These are phyloP conservation scores for Thielaviopsis euricoi DNA, from an alignment of 2,329 filamentous ascomycete species.

Conservation along the genomic window DNA sequence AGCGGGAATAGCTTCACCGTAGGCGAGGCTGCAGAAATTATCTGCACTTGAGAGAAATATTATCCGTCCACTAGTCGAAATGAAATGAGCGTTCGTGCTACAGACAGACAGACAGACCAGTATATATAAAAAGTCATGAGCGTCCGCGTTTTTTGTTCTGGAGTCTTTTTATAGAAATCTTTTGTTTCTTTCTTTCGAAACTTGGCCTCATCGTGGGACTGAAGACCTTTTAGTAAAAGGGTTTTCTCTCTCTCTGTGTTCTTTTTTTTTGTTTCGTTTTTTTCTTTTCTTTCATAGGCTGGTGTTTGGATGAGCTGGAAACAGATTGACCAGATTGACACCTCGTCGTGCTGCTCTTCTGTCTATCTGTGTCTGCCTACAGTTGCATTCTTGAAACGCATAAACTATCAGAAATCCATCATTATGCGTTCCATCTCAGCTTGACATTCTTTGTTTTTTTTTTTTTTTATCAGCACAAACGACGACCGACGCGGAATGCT, in stretches of 20 bases:
- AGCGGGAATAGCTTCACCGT: neutral
- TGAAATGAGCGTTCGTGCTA: neutral
- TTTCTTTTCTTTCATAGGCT: conserved; percentile 2
- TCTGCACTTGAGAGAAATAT: neutral
- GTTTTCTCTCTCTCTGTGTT: neutral
- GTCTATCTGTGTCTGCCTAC: neutral
- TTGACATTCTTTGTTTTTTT: neutral
- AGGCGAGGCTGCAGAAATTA: neutral
- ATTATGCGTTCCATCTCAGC: neutral
- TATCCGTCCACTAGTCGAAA: neutral
- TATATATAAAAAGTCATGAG: neutral
- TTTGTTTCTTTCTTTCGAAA: neutral
- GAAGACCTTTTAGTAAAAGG: neutral
- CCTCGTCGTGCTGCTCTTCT: too few species aligned
- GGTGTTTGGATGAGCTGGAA: too few species aligned
- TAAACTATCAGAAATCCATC: neutral
- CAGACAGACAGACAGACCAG: neutral
- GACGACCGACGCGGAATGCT: neutral
- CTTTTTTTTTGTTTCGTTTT: neutral
- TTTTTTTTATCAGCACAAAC: neutral
- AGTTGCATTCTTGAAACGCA: neutral
- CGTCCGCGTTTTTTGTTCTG: neutral
- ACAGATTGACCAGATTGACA: too few species aligned
- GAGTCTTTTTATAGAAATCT: neutral
- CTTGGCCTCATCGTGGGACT: neutral